phyloP scores from a whole-genome alignment of 1,139 yeast genomes.

The Yamadazyma triangularis region DNA sequence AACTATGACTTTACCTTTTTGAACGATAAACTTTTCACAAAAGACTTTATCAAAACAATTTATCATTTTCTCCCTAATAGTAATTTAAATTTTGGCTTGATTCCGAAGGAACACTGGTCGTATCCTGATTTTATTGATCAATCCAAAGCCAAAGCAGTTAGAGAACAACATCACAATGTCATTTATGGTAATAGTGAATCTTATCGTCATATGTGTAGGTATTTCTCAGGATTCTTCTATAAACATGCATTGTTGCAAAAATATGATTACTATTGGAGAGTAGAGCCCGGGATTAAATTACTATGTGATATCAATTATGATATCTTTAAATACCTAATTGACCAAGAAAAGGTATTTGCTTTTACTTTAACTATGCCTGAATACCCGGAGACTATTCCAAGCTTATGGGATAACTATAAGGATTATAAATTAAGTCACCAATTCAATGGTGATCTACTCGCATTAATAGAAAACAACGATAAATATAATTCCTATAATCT shows the following conservation, averaged over 20 bases:
- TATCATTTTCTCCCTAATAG: constrained; percentile 18
- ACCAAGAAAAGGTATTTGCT: constrained; percentile 19
- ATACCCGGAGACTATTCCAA: constrained; percentile 29
- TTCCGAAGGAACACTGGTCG: constrained; percentile 28
- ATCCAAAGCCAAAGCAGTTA: constrained; percentile 14
- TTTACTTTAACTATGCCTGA: constrained; percentile 28
- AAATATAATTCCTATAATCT: constrained; percentile 22
- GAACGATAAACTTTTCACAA: constrained; percentile 28
- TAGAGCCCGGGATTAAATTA: constrained; percentile 28
- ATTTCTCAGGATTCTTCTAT: constrained; percentile 30
- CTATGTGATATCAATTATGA: constrained; percentile 28
- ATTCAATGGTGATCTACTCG: constrained; percentile 7
- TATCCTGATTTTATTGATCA: constrained; percentile 27
- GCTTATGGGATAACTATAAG: constrained; percentile 23
- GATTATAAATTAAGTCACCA: constrained; percentile 7
- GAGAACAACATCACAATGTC: constrained; percentile 11
- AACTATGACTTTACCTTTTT: constrained; percentile 33
- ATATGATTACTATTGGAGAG: constrained; percentile 33
- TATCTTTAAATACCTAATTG: constrained; percentile 23
- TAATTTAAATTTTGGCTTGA: constrained; percentile 24
- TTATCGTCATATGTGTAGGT: constrained; percentile 38
- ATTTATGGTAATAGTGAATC: constrained; percentile 27
- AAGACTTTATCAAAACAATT: constrained; percentile 20
- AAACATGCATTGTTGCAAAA: constrained; percentile 24
- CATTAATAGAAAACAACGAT: constrained; percentile 17